These are phyloP conservation scores for Hygrophoropsis aurantiaca DNA, from an alignment of 768 basidiomycete species.

Conservation along the genomic window DNA sequence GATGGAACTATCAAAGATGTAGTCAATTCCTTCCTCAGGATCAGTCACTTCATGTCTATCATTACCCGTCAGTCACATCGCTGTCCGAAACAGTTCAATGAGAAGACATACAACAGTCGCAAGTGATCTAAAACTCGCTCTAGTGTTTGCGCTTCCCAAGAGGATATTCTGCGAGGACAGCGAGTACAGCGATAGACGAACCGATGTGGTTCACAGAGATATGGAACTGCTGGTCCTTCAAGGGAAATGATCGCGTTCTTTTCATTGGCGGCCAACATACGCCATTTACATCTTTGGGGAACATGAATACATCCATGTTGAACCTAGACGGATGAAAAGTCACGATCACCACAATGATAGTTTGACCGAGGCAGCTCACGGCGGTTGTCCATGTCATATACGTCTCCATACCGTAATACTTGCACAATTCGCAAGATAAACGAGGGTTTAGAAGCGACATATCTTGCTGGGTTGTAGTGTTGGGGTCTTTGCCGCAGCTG, in stretches of 20 bases:
- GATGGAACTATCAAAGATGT: conserved; percentile 18
- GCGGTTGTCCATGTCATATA: conserved; percentile 25
- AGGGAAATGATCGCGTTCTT: no score
- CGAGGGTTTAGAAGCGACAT: conserved; percentile 22
- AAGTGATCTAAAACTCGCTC: no score
- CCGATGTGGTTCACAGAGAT: no score
- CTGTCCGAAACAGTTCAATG: no score
- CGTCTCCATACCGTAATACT: neutral
- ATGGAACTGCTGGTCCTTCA: no score
- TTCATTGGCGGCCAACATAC: no score
- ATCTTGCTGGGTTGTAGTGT: conserved; percentile 19
- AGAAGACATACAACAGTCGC: no score
- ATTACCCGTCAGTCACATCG: neutral
- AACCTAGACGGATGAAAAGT: no score
- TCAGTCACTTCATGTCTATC: conserved; percentile 17
- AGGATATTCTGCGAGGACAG: conserved; percentile 27
- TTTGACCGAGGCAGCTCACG: conserved; percentile 8
- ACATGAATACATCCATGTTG: no score
- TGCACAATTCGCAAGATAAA: conserved; percentile 18
- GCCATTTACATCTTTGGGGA: no score
- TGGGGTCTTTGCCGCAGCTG: conserved; percentile 23
- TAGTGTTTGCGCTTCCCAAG: conserved; percentile 16
- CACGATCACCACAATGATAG: no score
- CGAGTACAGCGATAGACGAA: conserved; percentile 13
- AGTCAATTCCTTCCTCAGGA: conserved; percentile 17